phyloP scores from a whole-genome alignment of 257 asterid genomes.

The Rhazya stricta region DNA sequence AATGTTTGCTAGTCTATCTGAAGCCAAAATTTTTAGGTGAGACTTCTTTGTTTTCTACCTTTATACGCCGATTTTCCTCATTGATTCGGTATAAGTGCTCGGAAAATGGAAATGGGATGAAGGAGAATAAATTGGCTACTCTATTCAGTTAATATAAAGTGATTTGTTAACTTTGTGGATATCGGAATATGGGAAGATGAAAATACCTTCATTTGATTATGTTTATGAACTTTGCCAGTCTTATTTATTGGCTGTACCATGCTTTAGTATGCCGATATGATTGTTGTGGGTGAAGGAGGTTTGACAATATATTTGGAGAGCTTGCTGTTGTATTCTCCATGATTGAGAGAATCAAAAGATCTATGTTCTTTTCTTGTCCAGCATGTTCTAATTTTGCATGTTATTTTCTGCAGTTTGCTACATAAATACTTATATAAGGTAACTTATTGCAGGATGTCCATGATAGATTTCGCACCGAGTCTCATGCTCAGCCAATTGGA shows the following conservation, averaged over 20 bases:
- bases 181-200: background rate
- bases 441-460: constrained; percentile 80
- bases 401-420: background rate
- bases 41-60: background rate
- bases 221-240: background rate
- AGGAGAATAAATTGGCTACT: background rate
- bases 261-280: background rate
- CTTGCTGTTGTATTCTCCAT: background rate
- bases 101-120: background rate
- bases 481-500: constrained; percentile 71
- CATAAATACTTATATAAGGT: constrained; percentile 17
- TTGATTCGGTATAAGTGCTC: background rate
- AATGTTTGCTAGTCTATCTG: background rate
- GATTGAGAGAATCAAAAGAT: background rate
- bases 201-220: background rate
- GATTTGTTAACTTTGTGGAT: background rate
- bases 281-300: background rate
- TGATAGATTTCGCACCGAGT: constrained; percentile 89
- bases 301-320: background rate
- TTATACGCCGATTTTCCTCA: background rate
- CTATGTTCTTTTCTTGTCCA: background rate
- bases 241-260: background rate
- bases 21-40: background rate
- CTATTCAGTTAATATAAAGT: background rate
- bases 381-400: background rate